These are phyloP conservation scores for Apiotrichum gracile DNA, from an alignment of 1,284 basidiomycete genomes.

Conservation along the genomic window DNA sequence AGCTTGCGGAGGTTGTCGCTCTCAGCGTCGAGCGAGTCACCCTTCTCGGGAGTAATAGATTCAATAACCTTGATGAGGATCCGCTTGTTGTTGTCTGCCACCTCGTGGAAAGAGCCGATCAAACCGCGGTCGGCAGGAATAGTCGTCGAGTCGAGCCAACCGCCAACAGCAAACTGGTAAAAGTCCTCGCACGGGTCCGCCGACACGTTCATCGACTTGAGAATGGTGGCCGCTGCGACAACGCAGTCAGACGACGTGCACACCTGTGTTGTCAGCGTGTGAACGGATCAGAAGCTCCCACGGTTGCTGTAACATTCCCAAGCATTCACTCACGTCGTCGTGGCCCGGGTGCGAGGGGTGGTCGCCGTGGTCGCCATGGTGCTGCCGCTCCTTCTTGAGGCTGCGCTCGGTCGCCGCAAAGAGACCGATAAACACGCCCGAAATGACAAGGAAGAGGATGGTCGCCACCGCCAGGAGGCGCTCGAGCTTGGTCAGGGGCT, in stretches of 20 bases:
- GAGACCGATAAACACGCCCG: slow-evolving; percentile 82
- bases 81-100: slow-evolving; percentile 47
- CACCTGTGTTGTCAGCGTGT: slow-evolving; percentile 48
- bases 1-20: slow-evolving; percentile 69
- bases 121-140: slow-evolving; percentile 76
- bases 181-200: slow-evolving; percentile 95
- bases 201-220: slow-evolving; percentile 71
- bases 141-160: slow-evolving; percentile 73
- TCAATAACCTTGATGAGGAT: slow-evolving; percentile 49
- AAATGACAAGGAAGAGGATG: slow-evolving; percentile 71
- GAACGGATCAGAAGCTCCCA: not conserved
- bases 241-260: slow-evolving; percentile 81
- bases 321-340: too few species aligned
- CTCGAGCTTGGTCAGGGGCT: slow-evolving; percentile 76
- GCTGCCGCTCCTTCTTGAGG: slow-evolving; percentile 53
- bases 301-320: too few species aligned
- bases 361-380: slow-evolving; percentile 38
- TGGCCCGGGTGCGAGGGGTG: too few species aligned
- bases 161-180: slow-evolving; percentile 76
- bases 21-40: slow-evolving; percentile 49
- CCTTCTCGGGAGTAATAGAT: slow-evolving; percentile 21
- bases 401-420: slow-evolving; percentile 81
- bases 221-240: slow-evolving; percentile 70
- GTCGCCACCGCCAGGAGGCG: slow-evolving; percentile 70
- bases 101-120: slow-evolving; percentile 50